Base-by-base conservation (phyloP, 2,329 filamentous ascomycete genomes). In the Aspergillus sp. region DNA sequence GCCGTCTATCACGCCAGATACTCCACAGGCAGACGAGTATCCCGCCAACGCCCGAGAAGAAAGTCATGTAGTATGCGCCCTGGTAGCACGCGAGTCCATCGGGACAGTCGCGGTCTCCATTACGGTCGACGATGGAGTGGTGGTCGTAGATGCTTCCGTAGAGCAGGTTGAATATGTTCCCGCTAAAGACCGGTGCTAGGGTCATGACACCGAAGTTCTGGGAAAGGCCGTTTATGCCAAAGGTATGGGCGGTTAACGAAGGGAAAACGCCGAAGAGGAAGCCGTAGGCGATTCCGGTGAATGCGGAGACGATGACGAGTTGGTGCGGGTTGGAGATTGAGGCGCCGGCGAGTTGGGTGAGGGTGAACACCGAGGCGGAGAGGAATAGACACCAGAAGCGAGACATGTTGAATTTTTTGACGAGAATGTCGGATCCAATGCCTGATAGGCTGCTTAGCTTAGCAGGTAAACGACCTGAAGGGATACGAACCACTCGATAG, bases 191-290 rank as follows among this genome's bases (percentile, higher is more conserved):
- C 0, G 94, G 93, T 3, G 92, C 90, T 52, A 97, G 82, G 0
- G 92, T 97, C 88, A 99, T 96, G 69, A 91, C 90, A 15, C 95
- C 95, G 94, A 95, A 99, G 72, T 98, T 99, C 73, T 97, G 92
- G 59, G 90, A 93, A 51, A 99, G 83, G 1, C 93, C 94, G 63
- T 89, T 85, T 28, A 97, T 90, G 7, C 95, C 95, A 74, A 99
- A 99, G 0, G 90, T 89, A 74, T 98, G 93, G 7, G 93, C 92
- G 9, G 91, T 86, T 19, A 98, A 87, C 13, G 93, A 93, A 0
- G 95, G 95, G 76, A 91, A 97, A 22, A 97, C 93, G 38, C 95
- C 95, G 68, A 98, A 98, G 0, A 98, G 83, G 66, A 96, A 92
- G 2, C 95, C 95, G 75, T 99, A 99, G 1, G 89, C 93, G 1